Percentiles rank a stretch among this genome's conserved stretches.
Conservation (phyloP, 768 basidiomycete genomes). For the Dioszegia aurantiaca region DNA sequence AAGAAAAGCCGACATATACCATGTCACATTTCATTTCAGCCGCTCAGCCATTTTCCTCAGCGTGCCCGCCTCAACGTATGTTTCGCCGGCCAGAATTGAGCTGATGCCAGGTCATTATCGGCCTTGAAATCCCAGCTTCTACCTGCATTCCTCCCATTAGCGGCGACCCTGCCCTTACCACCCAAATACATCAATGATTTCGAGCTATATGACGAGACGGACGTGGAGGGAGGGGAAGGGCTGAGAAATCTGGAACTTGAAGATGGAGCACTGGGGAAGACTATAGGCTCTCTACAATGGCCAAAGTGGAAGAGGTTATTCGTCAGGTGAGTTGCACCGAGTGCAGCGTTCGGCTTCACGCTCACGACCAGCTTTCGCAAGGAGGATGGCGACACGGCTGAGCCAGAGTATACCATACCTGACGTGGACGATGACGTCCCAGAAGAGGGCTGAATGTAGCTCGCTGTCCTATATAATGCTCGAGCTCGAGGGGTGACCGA, state of each 20-base stretch:
- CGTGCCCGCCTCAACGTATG: constrained; percentile 37
- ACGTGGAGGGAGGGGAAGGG: constrained; percentile 15
- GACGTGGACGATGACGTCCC: constrained; percentile 41
- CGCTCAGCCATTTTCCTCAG: constrained; percentile 40
- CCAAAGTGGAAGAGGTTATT: constrained; percentile 37
- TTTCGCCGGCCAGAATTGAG: not conserved
- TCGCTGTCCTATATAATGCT: too few species aligned
- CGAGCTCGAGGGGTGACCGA: too few species aligned
- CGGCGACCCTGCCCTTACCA: constrained; percentile 12
- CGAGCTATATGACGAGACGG: constrained; percentile 31
- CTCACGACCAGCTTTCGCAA: constrained; percentile 8
- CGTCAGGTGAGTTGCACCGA: constrained; percentile 30
- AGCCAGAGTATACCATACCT: constrained; percentile 43
- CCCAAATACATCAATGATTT: constrained; percentile 27
- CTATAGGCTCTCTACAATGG: constrained; percentile 31
- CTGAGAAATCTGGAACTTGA: constrained; percentile 25
- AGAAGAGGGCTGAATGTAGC: constrained; percentile 11
- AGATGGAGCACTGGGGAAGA: constrained; percentile 10
- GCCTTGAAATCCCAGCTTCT: constrained; percentile 33
- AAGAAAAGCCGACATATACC: constrained; percentile 31
- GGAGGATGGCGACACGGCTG: not conserved
- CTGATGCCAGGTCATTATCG: constrained; percentile 23
- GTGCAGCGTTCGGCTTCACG: too few species aligned
- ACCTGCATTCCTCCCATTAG: constrained; percentile 33
- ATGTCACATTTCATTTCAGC: constrained; percentile 44